Percentiles rank a stretch among this genome's conserved stretches.
These are phyloP conservation scores for Pochonia chlamydosporia DNA, from an alignment of 2,329 filamentous ascomycete species.

Conservation along the genomic window DNA sequence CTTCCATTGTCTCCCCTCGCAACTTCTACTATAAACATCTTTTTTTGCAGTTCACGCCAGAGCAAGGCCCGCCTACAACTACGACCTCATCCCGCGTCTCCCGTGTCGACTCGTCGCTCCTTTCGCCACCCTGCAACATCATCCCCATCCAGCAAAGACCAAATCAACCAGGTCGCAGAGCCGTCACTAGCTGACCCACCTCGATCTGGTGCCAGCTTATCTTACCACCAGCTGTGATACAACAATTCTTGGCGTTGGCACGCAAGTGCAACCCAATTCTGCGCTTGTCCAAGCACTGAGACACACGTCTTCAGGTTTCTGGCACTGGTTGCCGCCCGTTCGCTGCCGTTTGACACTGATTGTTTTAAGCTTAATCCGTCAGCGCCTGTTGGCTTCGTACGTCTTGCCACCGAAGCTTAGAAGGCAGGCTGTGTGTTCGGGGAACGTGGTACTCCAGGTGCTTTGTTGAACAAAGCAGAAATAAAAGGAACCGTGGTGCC, in stretches of 20 bases:
- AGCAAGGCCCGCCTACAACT: no score
- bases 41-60: no score
- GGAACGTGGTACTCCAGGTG: neutral
- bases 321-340: neutral
- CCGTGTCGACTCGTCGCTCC: no score
- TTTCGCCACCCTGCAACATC: no score
- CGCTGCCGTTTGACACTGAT: conserved; percentile 2
- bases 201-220: neutral
- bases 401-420: neutral
- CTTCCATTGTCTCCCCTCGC: no score
- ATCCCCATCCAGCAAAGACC: no score
- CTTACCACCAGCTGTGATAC: neutral
- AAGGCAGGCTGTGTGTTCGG: no score
- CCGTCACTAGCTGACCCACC: neutral
- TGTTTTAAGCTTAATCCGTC: conserved; percentile 12
- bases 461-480: neutral
- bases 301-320: neutral
- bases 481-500: neutral
- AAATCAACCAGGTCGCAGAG: no score
- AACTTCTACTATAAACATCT: no score
- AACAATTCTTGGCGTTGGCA: conserved; percentile 5
- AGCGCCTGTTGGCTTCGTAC: neutral
- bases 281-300: conserved; percentile 4
- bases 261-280: neutral
- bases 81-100: no score